phyloP scores from a whole-genome alignment of 305 asterid species.

The Fraxinus baroniana region DNA sequence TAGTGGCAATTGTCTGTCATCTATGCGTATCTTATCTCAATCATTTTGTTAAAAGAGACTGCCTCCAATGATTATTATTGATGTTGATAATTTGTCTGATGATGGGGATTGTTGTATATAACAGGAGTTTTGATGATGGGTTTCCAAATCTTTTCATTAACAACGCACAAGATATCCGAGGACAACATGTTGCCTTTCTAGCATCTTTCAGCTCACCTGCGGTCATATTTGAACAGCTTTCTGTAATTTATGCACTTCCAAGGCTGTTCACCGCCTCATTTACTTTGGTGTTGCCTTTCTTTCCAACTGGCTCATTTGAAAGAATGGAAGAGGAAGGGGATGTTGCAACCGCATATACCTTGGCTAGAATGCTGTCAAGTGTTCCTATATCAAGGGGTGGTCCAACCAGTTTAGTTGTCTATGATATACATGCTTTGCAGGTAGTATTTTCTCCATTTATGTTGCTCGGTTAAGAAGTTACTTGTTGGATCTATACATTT shows the following conservation, averaged over 20 bases:
- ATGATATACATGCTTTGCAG: constrained; percentile 96
- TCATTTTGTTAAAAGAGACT: not conserved
- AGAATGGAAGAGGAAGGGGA: constrained; percentile 98
- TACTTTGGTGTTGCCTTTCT: constrained; percentile 83
- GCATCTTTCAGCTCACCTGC: constrained; percentile 97
- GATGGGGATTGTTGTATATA: constrained; percentile 20
- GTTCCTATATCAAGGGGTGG: constrained; percentile 96
- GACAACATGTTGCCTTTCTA: constrained; percentile 87
- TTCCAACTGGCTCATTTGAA: constrained; percentile 96
- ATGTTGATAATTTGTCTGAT: not conserved
- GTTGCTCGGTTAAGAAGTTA: not conserved
- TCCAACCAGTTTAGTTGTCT: constrained; percentile 92
- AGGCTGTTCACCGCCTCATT: constrained; percentile 92
- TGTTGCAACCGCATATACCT: constrained; percentile 96
- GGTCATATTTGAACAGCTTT: constrained; percentile 94
- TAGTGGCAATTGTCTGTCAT: not conserved
- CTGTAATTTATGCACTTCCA: constrained; percentile 95
- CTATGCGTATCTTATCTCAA: not conserved
- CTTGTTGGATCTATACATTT: constrained; percentile 3
- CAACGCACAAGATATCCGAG: constrained; percentile 86
- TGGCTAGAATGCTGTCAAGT: constrained; percentile 94
- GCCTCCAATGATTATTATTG: not conserved
- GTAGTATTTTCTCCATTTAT: constrained; percentile 21
- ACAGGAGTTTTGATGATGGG: constrained; percentile 96
- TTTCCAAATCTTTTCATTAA: constrained; percentile 93